Percentiles rank a stretch among this genome's conserved stretches.
phyloP scores from a whole-genome alignment of 768 basidiomycete species.

The Botryobasidium botryosum region DNA sequence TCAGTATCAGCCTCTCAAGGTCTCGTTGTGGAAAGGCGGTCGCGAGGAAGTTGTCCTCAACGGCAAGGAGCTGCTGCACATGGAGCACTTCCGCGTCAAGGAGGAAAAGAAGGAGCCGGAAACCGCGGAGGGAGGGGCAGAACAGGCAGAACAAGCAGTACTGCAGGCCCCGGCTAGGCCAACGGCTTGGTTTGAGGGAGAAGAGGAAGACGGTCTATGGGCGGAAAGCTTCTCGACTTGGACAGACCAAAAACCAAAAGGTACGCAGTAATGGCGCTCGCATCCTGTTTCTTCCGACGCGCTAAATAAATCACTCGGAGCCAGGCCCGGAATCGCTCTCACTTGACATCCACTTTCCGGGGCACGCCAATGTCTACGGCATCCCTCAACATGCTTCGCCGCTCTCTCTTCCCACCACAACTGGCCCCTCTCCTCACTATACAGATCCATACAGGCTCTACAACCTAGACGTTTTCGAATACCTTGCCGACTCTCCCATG shows the following conservation, averaged over 20 bases:
- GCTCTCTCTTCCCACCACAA: constrained; percentile 75
- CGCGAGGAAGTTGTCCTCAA: constrained; percentile 81
- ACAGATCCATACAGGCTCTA: constrained; percentile 88
- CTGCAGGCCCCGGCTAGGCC: constrained; percentile 14
- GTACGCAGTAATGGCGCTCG: constrained; percentile 26
- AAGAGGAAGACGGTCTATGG: constrained; percentile 69
- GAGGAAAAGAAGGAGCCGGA: constrained; percentile 25
- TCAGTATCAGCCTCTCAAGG: constrained; percentile 54
- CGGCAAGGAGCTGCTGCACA: constrained; percentile 76
- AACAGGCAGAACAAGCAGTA: constrained; percentile 12
- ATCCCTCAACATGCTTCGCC: constrained; percentile 93
- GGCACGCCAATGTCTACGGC: constrained; percentile 80
- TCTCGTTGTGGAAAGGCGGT: constrained; percentile 55
- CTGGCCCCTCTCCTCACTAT: constrained; percentile 58
- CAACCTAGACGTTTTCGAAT: constrained; percentile 95
- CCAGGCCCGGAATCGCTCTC: constrained; percentile 88
- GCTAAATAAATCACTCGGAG: background rate
- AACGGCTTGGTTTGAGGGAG: constrained; percentile 72
- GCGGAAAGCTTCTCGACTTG: constrained; percentile 76
- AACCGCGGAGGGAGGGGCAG: constrained; percentile 23
- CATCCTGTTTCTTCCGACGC: background rate
- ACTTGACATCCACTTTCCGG: constrained; percentile 85
- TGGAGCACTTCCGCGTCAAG: constrained; percentile 76
- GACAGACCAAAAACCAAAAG: constrained; percentile 92
- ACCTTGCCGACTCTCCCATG: constrained; percentile 60